phyloP scores from a whole-genome alignment of 768 basidiomycete genomes.

The Mycena amicta region DNA sequence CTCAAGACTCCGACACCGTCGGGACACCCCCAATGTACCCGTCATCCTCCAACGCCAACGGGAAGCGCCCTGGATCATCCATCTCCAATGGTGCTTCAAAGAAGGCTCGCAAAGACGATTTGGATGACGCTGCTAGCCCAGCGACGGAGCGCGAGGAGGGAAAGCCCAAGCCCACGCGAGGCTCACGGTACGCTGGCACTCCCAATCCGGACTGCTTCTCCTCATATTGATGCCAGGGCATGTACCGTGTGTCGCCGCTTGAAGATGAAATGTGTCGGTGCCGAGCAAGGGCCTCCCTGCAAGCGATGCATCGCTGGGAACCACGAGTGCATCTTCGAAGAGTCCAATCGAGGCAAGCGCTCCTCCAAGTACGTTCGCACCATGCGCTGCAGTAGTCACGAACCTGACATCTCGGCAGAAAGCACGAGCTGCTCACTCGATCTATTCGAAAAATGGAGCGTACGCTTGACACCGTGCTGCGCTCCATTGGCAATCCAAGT shows the following conservation, averaged over 20 bases:
- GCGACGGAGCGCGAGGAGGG: conserved; percentile 60
- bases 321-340: conserved; percentile 96
- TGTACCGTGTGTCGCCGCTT: conserved; percentile 90
- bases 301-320: conserved; percentile 79
- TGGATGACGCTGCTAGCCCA: conserved; percentile 50
- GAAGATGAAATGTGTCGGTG: conserved; percentile 93
- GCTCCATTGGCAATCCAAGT: conserved; percentile 84
- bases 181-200: conserved; percentile 62
- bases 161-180: conserved; percentile 83
- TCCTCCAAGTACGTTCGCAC: conserved; percentile 63
- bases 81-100: conserved; percentile 47
- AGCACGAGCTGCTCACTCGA: conserved; percentile 79
- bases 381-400: conserved; percentile 28
- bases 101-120: conserved; percentile 63
- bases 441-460: conserved; percentile 90
- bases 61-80: conserved; percentile 67
- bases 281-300: conserved; percentile 89
- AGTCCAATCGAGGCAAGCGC: conserved; percentile 92
- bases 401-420: conserved; percentile 49
- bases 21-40: conserved; percentile 73
- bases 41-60: conserved; percentile 53
- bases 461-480: conserved; percentile 88
- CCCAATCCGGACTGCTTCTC: neutral
- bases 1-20: conserved; percentile 75
- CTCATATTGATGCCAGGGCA: conserved; percentile 53